phyloP scores from a whole-genome alignment of 495 filamentous ascomycete species.

The Aspergillus cristatus region DNA sequence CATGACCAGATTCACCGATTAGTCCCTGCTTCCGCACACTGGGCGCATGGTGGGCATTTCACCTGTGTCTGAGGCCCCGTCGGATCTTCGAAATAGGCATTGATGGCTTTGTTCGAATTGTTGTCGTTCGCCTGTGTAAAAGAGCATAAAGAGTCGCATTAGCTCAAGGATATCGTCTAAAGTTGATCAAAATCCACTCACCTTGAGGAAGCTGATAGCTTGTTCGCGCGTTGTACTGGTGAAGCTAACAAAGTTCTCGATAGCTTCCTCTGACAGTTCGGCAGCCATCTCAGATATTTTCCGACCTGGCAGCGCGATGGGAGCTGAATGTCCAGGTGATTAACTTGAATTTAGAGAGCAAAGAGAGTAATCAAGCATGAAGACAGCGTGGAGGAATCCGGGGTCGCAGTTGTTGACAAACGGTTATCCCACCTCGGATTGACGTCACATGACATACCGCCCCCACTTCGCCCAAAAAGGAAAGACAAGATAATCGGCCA shows the following conservation, averaged over 20 bases:
- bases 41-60: conserved; percentile 1
- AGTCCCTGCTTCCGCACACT: conserved; percentile 4
- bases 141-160: conserved; percentile 1
- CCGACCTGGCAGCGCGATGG: too few relatives aligned
- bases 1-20: conserved; percentile 1
- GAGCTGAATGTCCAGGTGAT: too few relatives aligned
- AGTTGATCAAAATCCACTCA: conserved; percentile 5
- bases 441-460: too few relatives aligned
- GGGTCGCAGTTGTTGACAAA: not conserved
- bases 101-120: conserved; percentile 41
- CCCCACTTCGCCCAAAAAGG: too few relatives aligned
- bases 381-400: too few relatives aligned
- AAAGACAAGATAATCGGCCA: too few relatives aligned
- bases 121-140: conserved; percentile 35
- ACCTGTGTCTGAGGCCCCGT: conserved; percentile 29
- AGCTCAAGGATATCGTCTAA: not conserved
- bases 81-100: conserved; percentile 45
- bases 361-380: not conserved
- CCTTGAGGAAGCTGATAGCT: conserved; percentile 41
- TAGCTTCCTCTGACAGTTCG: conserved; percentile 37
- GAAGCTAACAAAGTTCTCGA: conserved; percentile 38
- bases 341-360: not conserved
- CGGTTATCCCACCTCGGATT: conserved; percentile 3
- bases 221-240: conserved; percentile 35
- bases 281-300: conserved; percentile 23